Percentiles rank a stretch among this genome's conserved stretches.
phyloP scores from a whole-genome alignment of 75 land plant genomes.

The Picea sitchensis region DNA sequence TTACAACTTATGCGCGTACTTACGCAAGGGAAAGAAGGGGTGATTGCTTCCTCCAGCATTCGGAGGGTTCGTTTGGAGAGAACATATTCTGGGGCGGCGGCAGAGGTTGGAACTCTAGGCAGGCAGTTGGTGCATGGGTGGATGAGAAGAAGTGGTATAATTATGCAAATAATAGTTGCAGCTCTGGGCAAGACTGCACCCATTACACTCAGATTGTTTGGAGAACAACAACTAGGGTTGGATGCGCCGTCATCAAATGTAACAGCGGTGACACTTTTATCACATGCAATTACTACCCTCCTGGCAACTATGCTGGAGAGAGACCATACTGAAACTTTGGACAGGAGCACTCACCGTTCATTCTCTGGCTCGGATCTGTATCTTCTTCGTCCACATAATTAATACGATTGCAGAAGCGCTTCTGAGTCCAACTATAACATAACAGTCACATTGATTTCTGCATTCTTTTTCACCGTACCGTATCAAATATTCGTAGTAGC shows the following conservation, averaged over 20 bases:
- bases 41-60: conserved; percentile 18
- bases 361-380: no score
- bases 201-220: conserved; percentile 11
- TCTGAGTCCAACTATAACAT: no score
- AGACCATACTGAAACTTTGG: conserved; percentile 8
- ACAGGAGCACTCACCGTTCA: no score
- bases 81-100: conserved; percentile 26
- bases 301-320: conserved; percentile 29
- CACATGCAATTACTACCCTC: conserved; percentile 28
- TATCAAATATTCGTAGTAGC: no score
- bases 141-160: conserved; percentile 18
- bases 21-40: conserved; percentile 15
- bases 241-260: conserved; percentile 25
- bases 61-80: conserved; percentile 28
- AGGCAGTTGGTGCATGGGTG: conserved; percentile 22
- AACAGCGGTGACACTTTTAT: conserved; percentile 24
- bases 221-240: conserved; percentile 16
- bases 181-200: conserved; percentile 7
- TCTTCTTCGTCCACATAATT: no score
- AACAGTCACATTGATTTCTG: no score
- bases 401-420: no score
- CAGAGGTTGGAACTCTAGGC: conserved; percentile 7
- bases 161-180: conserved; percentile 18
- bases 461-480: no score
- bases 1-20: conserved; percentile 15